Evolutionary conservation across 2,329 filamentous ascomycete species (phyloP), one percentile per base, ranked within the genome.

Genomic region (Fusarium falciforme): DNA sequence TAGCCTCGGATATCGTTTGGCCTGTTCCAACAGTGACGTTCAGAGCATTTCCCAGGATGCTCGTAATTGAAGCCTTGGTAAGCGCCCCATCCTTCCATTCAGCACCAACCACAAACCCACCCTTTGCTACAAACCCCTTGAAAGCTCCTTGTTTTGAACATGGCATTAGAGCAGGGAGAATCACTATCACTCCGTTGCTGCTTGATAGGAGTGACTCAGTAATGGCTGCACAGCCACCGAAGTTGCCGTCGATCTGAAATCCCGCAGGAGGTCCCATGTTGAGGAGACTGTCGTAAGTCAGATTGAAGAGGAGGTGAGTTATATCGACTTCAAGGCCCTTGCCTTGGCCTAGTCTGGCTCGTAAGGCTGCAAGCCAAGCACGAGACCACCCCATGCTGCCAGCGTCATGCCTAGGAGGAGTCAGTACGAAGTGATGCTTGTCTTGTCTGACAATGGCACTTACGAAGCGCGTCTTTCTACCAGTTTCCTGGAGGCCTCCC

Each of bases 21-120:
- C 60, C 60, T 14, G 44, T 52, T 0, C 60, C 42, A 14, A 29
- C 11, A 4, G 60, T 62, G 7, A 62, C 33, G 14, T 62, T 62
- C 4, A 62, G 33, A 2, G 31, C 29, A 38, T 38, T 62, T 1
- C 60, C 60, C 10, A 62, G 11, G 17, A 38, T 62, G 10, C 60
- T 62, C 9, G 22, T 62, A 12, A 62, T 52, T 1, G 60, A 36
- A 20, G 60, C 44, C 31, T 27, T 16, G 6, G 44, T 29, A 12
- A 62, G 16, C 0, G 44, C 44, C 5, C 60, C 60, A 4, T 38
- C 44, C 42, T 54, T 27, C 60, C 60, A 62, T 25, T 36, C 22
- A 7, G 60, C 33, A 29, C 40, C 17, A 27, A 62, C 44, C 2
- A 80, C 76, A 6, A 69, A 75, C 9, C 75, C 64, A 3, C 64